Evolutionary conservation across 2,329 filamentous ascomycete species (phyloP).

Genomic region (Arthrobotrys iridis): DNA sequence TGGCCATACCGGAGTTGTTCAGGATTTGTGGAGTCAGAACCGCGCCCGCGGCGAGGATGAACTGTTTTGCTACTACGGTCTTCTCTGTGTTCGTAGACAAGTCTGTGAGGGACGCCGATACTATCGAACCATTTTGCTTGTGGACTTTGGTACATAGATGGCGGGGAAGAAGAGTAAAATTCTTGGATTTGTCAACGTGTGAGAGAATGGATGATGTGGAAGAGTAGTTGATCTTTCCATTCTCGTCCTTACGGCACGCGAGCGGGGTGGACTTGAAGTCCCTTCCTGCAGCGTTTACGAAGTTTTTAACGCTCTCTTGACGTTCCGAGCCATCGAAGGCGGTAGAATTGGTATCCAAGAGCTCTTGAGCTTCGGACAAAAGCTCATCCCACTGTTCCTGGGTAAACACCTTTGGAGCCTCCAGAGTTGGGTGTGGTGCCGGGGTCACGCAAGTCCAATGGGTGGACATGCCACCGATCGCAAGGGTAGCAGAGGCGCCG

Average conservation of each 20-base stretch:
- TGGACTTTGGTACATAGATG: constrained; percentile 52
- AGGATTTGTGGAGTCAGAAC: constrained; percentile 58
- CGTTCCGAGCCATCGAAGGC: constrained; percentile 43
- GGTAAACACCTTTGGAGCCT: constrained; percentile 55
- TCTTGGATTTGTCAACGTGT: constrained; percentile 39
- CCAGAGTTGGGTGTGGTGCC: constrained; percentile 26
- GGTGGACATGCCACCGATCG: constrained; percentile 57
- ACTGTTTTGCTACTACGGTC: constrained; percentile 56
- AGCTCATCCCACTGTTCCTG: constrained; percentile 47
- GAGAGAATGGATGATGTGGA: constrained; percentile 54
- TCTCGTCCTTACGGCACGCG: constrained; percentile 53
- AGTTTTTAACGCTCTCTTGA: constrained; percentile 42
- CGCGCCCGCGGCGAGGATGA: constrained; percentile 58
- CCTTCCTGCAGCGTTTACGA: constrained; percentile 10
- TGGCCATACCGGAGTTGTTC: constrained; percentile 49
- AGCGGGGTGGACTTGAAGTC: constrained; percentile 52
- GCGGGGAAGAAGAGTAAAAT: constrained; percentile 52
- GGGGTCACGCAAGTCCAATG: constrained; percentile 58
- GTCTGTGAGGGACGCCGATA: constrained; percentile 35
- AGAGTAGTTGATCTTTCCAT: constrained; percentile 55
- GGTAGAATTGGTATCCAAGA: constrained; percentile 42
- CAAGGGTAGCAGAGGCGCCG: constrained; percentile 55
- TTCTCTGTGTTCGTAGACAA: constrained; percentile 46
- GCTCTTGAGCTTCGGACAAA: constrained; percentile 5
- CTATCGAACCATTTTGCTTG: constrained; percentile 4